A percentile compares a stretch with the other conserved stretches of the same genome.
Evolutionary conservation across 148 eudicot species (phyloP).

Genomic region (Salicornia ramosissima): DNA sequence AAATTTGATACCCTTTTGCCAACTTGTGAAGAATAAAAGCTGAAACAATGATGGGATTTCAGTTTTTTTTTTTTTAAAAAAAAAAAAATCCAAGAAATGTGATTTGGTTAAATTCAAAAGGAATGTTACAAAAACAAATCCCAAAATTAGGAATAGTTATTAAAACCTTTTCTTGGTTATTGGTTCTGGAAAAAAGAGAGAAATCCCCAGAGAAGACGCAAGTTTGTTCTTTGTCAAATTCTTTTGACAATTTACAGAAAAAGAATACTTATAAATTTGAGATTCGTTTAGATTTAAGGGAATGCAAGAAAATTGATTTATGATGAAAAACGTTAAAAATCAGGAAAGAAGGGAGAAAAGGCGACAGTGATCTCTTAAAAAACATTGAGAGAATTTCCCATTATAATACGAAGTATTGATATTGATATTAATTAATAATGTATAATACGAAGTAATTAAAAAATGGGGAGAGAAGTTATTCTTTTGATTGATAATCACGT

Average conservation of each 20-base stretch:
- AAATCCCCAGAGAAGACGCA: background rate
- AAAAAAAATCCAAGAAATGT: background rate
- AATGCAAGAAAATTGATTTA: background rate
- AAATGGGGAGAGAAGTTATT: too few species aligned
- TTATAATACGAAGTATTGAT: too few species aligned
- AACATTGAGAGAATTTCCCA: too few species aligned
- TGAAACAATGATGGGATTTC: background rate
- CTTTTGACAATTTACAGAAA: background rate
- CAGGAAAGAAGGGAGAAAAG: background rate
- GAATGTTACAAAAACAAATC: background rate
- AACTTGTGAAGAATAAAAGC: constrained; percentile 1
- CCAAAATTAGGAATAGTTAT: background rate
- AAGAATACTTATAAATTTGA: background rate
- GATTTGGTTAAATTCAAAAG: background rate
- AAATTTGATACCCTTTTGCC: constrained; percentile 13
- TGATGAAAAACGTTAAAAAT: background rate
- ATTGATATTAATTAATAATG: too few species aligned
- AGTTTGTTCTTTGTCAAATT: background rate
- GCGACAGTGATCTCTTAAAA: too few species aligned
- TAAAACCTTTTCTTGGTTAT: background rate
- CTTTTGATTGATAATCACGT: too few species aligned
- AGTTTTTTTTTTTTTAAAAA: background rate
- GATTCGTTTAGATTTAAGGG: background rate
- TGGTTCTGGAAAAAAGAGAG: background rate
- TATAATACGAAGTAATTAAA: too few species aligned